These are phyloP conservation scores for Endocalyx cinctus DNA, from an alignment of 2,329 filamentous ascomycete genomes.

Conservation along the genomic window DNA sequence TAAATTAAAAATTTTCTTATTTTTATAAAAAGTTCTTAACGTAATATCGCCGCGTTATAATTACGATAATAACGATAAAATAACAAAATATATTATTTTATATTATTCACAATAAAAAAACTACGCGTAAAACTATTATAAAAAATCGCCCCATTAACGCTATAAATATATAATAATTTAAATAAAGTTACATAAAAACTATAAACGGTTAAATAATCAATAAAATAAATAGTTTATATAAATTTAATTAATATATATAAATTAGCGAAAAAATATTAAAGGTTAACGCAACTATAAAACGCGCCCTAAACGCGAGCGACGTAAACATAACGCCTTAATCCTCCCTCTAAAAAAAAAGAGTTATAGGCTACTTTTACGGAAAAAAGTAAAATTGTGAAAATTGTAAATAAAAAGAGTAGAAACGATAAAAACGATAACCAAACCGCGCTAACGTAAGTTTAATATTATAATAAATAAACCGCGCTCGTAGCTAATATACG, in stretches of 20 bases:
- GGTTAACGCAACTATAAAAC: background rate
- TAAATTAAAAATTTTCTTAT: conserved; percentile 1
- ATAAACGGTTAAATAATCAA: background rate
- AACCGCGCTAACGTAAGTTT: background rate
- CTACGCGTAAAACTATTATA: background rate
- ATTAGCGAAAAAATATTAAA: background rate
- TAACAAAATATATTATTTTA: background rate
- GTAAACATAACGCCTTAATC: background rate
- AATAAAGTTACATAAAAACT: background rate
- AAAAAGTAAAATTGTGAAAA: background rate
- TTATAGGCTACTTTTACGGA: background rate
- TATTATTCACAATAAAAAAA: background rate
- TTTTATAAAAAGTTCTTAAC: background rate
- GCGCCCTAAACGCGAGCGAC: background rate
- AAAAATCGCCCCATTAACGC: background rate
- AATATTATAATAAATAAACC: too few species aligned
- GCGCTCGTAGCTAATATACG: too few species aligned
- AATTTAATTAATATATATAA: background rate
- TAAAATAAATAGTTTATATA: background rate
- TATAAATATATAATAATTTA: background rate
- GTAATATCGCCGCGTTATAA: background rate
- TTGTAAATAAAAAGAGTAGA: background rate
- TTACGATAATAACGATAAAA: background rate
- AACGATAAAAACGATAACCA: conserved; percentile 1
- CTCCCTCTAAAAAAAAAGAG: conserved; percentile 1